Evolutionary conservation across 768 basidiomycete genomes (phyloP).

Genomic region (Kwoniella sp.): DNA sequence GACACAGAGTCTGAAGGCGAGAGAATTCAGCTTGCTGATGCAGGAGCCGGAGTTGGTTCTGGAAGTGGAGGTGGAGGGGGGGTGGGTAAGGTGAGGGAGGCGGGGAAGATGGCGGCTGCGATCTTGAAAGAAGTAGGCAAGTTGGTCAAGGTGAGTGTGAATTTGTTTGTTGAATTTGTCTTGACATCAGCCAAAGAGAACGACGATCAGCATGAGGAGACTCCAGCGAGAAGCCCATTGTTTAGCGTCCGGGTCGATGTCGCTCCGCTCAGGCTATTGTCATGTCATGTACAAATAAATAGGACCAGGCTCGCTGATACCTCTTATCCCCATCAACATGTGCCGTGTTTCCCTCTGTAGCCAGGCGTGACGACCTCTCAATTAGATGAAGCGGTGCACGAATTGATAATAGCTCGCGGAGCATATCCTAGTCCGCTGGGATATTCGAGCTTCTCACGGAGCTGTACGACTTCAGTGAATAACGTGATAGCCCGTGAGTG

Average conservation of each 20-base stretch:
- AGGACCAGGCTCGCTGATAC: too few relatives aligned
- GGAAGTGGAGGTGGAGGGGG: slow-evolving; percentile 58
- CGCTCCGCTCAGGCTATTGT: too few relatives aligned
- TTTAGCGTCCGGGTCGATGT: too few relatives aligned
- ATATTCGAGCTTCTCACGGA: slow-evolving; percentile 73
- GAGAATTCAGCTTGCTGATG: background rate
- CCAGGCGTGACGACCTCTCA: slow-evolving; percentile 66
- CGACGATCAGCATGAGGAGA: too few relatives aligned
- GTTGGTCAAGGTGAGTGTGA: slow-evolving; percentile 57
- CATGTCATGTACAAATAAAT: too few relatives aligned
- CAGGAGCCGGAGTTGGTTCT: too few relatives aligned
- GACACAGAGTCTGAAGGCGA: background rate
- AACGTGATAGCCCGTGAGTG: slow-evolving; percentile 68
- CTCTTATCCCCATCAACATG: too few relatives aligned
- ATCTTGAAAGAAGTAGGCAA: slow-evolving; percentile 66
- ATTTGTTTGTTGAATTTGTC: too few relatives aligned
- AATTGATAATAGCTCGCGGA: slow-evolving; percentile 66
- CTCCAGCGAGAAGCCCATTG: too few relatives aligned
- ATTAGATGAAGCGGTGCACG: slow-evolving; percentile 73
- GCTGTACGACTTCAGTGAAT: slow-evolving; percentile 85
- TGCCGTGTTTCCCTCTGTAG: slow-evolving; percentile 33
- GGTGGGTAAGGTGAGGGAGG: slow-evolving; percentile 62
- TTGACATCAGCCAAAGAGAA: too few relatives aligned
- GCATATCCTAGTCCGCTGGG: slow-evolving; percentile 86
- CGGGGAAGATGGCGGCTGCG: slow-evolving; percentile 63